Evolutionary conservation across 352 stramenopile species (phyloP), one percentile per base, ranked within the genome.

Genomic region (Phytophthora tubulina): DNA sequence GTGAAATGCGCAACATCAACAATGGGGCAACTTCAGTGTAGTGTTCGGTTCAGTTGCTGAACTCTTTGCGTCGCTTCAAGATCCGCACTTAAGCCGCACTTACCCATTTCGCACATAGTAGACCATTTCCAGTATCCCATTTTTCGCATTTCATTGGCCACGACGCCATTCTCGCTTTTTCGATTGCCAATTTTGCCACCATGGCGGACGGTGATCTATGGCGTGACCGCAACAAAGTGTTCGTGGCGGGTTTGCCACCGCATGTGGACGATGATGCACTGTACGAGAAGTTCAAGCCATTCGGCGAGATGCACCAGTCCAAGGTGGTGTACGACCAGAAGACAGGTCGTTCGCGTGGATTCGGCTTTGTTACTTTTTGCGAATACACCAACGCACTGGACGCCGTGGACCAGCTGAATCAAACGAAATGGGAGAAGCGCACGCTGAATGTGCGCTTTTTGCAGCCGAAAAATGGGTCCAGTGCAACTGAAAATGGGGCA

Each of bases 161-260:
- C 35, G 10, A 33, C 30, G 44, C 21, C 27, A 59, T 49, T 53
- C 32, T 41, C 6, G 6, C 21, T 54, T 33, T 51, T 6, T 46
- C 11, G 3, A 54, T 44, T 55, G 17, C 45, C 41, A 51, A 45
- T 35, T 32, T 63, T 63, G 7, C 45, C 46, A 67, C n/a, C 4
- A 92, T 91, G 85, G 74, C 71, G 9, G 84, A 91, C 69, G 73
- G 68, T 7, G 76, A 95, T 60, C 76, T 96, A 32, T 96, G 89
- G 89, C 89, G 89, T 54, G 89, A 96, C 73, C 89, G 89, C 72
- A 96, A 94, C 78, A 96, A 96, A 78, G 84, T 96, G 54, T 94
- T 96, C 69, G 87, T 96, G 46, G 89, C 86, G 10, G 89, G 89
- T 1, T 70, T 96, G 35, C 89, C 89, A 7, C 32, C 73, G 21